Conservation (phyloP, 768 basidiomycete genomes). For the Rubroboletus pulcherrimus region DNA sequence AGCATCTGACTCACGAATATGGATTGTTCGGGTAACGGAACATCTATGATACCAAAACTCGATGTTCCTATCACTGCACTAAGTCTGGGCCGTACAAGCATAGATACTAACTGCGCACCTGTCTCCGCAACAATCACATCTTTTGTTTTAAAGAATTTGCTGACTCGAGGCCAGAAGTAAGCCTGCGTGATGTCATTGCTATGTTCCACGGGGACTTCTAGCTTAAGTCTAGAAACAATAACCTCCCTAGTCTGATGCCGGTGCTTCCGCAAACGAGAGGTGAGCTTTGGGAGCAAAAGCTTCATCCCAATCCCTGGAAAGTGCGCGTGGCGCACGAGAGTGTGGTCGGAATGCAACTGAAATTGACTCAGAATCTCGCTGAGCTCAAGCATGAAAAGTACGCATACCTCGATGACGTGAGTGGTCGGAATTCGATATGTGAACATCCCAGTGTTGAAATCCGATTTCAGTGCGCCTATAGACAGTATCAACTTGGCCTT, state of each 20-base stretch:
- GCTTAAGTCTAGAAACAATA: slow-evolving; percentile 40
- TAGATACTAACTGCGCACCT: slow-evolving; percentile 36
- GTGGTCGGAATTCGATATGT: slow-evolving; percentile 63
- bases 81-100: not conserved
- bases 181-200: slow-evolving; percentile 62
- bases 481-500: slow-evolving; percentile 71
- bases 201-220: slow-evolving; percentile 48
- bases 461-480: slow-evolving; percentile 64
- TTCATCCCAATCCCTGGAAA: slow-evolving; percentile 76
- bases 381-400: not conserved
- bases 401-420: slow-evolving; percentile 58
- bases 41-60: slow-evolving; percentile 80
- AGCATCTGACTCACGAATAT: slow-evolving; percentile 73
- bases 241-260: slow-evolving; percentile 39
- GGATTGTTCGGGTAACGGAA: slow-evolving; percentile 69
- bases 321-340: slow-evolving; percentile 57
- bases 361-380: not conserved
- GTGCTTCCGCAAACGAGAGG: slow-evolving; percentile 47
- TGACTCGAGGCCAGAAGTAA: slow-evolving; percentile 82
- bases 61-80: slow-evolving; percentile 51
- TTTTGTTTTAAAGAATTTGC: slow-evolving; percentile 62
- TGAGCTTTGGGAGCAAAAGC: slow-evolving; percentile 67
- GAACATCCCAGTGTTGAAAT: slow-evolving; percentile 90
- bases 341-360: slow-evolving; percentile 75
- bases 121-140: slow-evolving; percentile 89